phyloP scores from a whole-genome alignment of 2,329 filamentous ascomycete genomes.

The Didymella pomorum region DNA sequence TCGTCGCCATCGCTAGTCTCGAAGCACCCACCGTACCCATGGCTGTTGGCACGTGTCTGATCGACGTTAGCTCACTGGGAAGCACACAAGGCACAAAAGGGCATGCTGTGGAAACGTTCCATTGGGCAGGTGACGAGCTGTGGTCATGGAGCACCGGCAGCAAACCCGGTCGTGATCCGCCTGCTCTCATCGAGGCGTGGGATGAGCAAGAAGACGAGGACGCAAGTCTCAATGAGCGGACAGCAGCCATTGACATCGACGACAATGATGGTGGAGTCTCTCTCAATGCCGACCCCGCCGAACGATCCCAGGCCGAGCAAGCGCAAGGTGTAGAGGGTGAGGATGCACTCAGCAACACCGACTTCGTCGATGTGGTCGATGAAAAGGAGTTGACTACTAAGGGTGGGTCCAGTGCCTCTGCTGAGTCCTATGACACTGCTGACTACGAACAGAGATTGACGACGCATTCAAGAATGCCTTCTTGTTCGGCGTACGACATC shows the following conservation, averaged over 20 bases:
- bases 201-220: constrained; percentile 46
- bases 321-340: constrained; percentile 46
- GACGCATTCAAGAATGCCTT: constrained; percentile 71
- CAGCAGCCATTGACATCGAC: constrained; percentile 53
- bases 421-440: background rate
- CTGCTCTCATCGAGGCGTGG: constrained; percentile 63
- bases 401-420: constrained; percentile 49
- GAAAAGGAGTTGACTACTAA: constrained; percentile 65
- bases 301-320: constrained; percentile 45
- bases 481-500: constrained; percentile 67
- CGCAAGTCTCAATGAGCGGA: constrained; percentile 48
- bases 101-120: constrained; percentile 69
- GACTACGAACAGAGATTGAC: constrained; percentile 64
- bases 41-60: constrained; percentile 70
- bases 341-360: constrained; percentile 41
- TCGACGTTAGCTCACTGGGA: constrained; percentile 65
- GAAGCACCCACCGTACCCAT: constrained; percentile 68
- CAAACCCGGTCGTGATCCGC: constrained; percentile 61
- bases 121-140: constrained; percentile 75
- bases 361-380: constrained; percentile 51
- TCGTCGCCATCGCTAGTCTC: constrained; percentile 70
- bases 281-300: constrained; percentile 41
- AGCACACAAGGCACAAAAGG: constrained; percentile 68
- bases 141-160: constrained; percentile 68
- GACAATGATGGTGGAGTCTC: constrained; percentile 59